These are phyloP conservation scores for Starmerella cellae DNA, from an alignment of 805 yeast species.

Conservation along the genomic window DNA sequence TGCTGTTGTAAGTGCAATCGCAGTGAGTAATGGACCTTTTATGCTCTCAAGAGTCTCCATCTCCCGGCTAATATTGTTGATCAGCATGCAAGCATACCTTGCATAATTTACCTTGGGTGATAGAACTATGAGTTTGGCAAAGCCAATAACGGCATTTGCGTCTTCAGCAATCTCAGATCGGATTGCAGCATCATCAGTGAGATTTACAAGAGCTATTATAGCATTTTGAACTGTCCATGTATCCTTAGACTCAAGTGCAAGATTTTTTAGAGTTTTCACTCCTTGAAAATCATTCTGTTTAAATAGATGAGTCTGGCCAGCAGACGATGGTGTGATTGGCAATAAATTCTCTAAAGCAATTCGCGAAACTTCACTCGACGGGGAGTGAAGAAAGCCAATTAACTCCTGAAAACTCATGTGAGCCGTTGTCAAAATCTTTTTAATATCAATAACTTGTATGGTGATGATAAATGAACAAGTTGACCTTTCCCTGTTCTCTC, in stretches of 20 bases:
- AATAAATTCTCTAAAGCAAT: conserved; percentile 76
- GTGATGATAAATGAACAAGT: no score
- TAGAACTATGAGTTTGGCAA: conserved; percentile 57
- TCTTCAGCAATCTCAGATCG: conserved; percentile 58
- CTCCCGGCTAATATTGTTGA: conserved; percentile 75
- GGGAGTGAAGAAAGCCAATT: conserved; percentile 69
- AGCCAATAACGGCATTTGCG: conserved; percentile 32
- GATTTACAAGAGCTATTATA: conserved; percentile 65
- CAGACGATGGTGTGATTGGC: conserved; percentile 44
- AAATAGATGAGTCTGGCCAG: conserved; percentile 56
- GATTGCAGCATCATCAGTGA: conserved; percentile 57
- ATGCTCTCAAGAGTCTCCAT: conserved; percentile 47
- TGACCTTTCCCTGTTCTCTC: no score
- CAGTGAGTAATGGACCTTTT: conserved; percentile 45
- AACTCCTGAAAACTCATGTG: conserved; percentile 29
- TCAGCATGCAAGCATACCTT: conserved; percentile 46
- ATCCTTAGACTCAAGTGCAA: conserved; percentile 3
- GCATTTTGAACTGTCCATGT: conserved; percentile 42
- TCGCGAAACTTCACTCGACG: conserved; percentile 64
- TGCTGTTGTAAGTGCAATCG: conserved; percentile 58
- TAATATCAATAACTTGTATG: no score
- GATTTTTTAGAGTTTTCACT: conserved; percentile 50
- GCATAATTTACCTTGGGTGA: conserved; percentile 6
- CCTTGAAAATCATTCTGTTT: conserved; percentile 57
- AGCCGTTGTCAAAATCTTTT: neutral